Conservation (phyloP, 2,329 filamentous ascomycete species). For the Orbilia brochopaga region DNA sequence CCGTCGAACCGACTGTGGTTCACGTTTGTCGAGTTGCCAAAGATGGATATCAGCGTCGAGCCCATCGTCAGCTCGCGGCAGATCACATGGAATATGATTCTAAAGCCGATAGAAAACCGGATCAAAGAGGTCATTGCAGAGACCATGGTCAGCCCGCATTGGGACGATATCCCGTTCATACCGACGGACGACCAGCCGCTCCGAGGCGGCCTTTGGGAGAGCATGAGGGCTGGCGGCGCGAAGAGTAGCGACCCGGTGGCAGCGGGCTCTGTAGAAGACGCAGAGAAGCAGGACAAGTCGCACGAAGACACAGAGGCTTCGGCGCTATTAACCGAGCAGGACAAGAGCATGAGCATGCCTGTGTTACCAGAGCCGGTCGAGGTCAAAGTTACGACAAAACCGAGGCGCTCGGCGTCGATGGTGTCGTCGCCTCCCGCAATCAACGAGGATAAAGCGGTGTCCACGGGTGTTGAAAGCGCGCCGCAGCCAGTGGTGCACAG, state of each 20-base stretch:
- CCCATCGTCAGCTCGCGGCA: constrained; percentile 94
- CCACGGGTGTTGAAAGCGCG: constrained; percentile 33
- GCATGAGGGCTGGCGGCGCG: constrained; percentile 54
- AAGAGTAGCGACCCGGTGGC: constrained; percentile 52
- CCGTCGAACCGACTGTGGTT: constrained; percentile 97
- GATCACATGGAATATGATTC: constrained; percentile 90
- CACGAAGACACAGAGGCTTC: constrained; percentile 50
- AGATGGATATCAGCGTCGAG: constrained; percentile 91
- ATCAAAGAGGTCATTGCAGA: constrained; percentile 94
- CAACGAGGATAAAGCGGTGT: constrained; percentile 43
- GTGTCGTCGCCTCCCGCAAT: constrained; percentile 24
- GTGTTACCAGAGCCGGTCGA: constrained; percentile 55
- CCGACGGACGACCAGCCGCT: constrained; percentile 77
- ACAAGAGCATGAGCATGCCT: constrained; percentile 58
- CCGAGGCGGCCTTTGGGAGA: constrained; percentile 81
- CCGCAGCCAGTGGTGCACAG: constrained; percentile 47
- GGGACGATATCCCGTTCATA: constrained; percentile 94
- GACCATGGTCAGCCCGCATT: constrained; percentile 88
- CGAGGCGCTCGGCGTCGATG: constrained; percentile 20
- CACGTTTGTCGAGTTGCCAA: constrained; percentile 89
- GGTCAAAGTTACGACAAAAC: constrained; percentile 52
- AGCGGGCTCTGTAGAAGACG: constrained; percentile 55
- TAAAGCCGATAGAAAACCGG: constrained; percentile 89
- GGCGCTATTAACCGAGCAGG: constrained; percentile 50
- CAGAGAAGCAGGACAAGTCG: constrained; percentile 55